Evolutionary conservation across 768 basidiomycete genomes (phyloP).

Genomic region (Leccinum uliginosum): DNA sequence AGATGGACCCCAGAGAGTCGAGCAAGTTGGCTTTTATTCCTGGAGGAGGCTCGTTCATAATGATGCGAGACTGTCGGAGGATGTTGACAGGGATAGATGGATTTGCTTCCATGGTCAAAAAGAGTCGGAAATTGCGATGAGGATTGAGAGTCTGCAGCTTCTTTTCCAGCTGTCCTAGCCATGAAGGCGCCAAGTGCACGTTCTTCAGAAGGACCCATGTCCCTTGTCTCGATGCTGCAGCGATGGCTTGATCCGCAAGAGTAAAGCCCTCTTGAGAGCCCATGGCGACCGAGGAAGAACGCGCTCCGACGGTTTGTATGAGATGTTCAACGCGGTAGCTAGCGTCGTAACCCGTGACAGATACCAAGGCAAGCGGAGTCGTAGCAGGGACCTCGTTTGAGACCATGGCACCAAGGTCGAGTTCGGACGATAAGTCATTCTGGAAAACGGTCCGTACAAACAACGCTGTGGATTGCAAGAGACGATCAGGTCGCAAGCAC

Average conservation of each 20-base stretch:
- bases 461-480: slow-evolving; percentile 74
- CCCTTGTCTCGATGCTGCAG: slow-evolving; percentile 86
- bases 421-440: slow-evolving; percentile 73
- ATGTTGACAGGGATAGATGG: slow-evolving; percentile 95
- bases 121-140: slow-evolving; percentile 89
- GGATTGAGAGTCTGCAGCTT: slow-evolving; percentile 89
- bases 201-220: slow-evolving; percentile 98
- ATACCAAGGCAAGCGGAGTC: slow-evolving; percentile 86
- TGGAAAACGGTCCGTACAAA: slow-evolving; percentile 79
- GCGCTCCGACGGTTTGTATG: slow-evolving; percentile 68
- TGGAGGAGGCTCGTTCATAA: slow-evolving; percentile 99
- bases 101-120: slow-evolving; percentile 98
- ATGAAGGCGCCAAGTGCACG: slow-evolving; percentile 91
- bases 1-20: slow-evolving; percentile 78
- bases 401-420: slow-evolving; percentile 77
- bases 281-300: slow-evolving; percentile 93
- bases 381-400: slow-evolving; percentile 70
- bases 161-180: slow-evolving; percentile 96
- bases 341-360: slow-evolving; percentile 97
- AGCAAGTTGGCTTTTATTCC: slow-evolving; percentile 95
- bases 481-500: slow-evolving; percentile 88
- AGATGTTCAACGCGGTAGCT: slow-evolving; percentile 92
- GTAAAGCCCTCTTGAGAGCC: slow-evolving; percentile 97
- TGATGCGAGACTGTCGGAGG: slow-evolving; percentile 88
- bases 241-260: slow-evolving; percentile 94